Conservation (phyloP, 257 asterid species). For the Perilla frutescens region DNA sequence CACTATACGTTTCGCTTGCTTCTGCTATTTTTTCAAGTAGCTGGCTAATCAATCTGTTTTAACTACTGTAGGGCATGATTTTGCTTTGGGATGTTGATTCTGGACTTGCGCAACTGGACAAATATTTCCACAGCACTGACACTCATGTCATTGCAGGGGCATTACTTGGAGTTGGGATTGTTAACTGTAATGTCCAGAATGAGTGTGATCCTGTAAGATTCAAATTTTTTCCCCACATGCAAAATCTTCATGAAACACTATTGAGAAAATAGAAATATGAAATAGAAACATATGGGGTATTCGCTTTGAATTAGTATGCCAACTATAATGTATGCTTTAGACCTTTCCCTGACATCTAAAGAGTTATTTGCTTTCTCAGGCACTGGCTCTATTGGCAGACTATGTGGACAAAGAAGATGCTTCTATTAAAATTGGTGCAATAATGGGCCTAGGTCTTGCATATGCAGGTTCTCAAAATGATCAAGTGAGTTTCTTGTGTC, state of each 20-base stretch:
- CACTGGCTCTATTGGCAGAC: conserved; percentile 85
- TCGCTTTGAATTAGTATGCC: conserved; percentile 20
- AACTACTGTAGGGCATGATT: conserved; percentile 79
- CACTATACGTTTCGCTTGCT: neutral
- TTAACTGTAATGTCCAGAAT: conserved; percentile 72
- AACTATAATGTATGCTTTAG: neutral
- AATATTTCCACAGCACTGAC: conserved; percentile 85
- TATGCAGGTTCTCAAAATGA: conserved; percentile 94
- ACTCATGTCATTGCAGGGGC: conserved; percentile 82
- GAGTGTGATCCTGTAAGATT: conserved; percentile 95
- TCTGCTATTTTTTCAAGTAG: conserved; percentile 3
- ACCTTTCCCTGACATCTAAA: conserved; percentile 25
- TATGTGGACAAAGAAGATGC: conserved; percentile 80
- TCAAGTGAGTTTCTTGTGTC: conserved; percentile 53
- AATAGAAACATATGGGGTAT: neutral
- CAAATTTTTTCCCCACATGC: neutral
- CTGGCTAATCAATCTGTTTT: conserved; percentile 32
- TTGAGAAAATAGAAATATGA: neutral
- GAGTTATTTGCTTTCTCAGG: conserved; percentile 54
- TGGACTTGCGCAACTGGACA: conserved; percentile 96
- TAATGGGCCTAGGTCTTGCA: conserved; percentile 98
- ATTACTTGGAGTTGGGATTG: conserved; percentile 91
- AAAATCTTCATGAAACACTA: neutral
- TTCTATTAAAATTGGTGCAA: conserved; percentile 86
- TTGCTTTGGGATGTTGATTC: conserved; percentile 95